Conservation (phyloP, 148 eudicot species). For the Rhododendron kiyosumense region DNA sequence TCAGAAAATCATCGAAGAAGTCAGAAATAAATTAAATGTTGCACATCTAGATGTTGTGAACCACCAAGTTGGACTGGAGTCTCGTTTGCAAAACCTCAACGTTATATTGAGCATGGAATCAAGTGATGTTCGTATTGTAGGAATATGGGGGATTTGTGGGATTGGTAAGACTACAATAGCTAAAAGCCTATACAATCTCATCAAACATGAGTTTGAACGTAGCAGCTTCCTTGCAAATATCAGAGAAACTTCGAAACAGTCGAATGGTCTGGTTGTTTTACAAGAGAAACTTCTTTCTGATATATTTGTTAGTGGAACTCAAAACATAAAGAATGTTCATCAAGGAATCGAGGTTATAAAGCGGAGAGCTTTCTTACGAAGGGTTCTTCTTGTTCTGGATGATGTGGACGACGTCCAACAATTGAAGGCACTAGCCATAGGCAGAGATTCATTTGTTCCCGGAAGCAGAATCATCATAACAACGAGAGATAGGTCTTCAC, state of each 20-base stretch:
- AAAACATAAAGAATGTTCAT: not conserved
- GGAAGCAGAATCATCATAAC: constrained; percentile 12
- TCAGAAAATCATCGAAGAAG: not conserved
- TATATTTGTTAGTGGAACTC: not conserved
- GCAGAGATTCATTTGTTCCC: not conserved
- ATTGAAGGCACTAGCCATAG: not conserved
- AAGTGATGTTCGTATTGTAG: not conserved
- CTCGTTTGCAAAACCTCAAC: not conserved
- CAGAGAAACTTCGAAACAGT: not conserved
- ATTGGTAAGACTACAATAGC: constrained; percentile 9
- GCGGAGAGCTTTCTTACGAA: not conserved
- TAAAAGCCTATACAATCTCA: not conserved
- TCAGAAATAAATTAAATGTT: not conserved
- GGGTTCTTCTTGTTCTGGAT: constrained; percentile 10
- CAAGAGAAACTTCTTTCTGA: constrained; percentile 1
- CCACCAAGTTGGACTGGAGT: not conserved
- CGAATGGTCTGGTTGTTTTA: not conserved
- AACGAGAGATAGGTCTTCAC: constrained; percentile 1
- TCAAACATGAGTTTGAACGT: not conserved
- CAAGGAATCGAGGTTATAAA: constrained; percentile 1
- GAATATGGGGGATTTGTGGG: constrained; percentile 6
- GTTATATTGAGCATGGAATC: not conserved
- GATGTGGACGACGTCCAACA: constrained; percentile 3
- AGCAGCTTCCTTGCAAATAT: not conserved
- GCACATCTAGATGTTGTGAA: not conserved